Conservation (phyloP, 2,329 filamentous ascomycete genomes). For the Aspergillus niger region DNA sequence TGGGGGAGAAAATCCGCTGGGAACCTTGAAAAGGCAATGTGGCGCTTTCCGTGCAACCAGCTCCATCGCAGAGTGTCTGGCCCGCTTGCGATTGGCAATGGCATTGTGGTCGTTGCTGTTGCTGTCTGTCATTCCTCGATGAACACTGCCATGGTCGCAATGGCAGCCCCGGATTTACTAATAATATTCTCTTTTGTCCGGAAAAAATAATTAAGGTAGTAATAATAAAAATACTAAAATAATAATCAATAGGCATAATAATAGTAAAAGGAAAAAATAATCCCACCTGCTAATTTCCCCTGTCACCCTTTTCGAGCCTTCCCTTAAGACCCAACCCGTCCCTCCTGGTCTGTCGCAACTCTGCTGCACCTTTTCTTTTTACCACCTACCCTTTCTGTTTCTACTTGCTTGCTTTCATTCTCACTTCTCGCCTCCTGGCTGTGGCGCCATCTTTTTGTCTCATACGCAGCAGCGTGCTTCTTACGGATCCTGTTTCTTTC, state of each 20-base stretch:
- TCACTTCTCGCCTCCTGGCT: constrained; percentile 5
- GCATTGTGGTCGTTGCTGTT: constrained; percentile 2
- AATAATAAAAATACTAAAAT: constrained; percentile 5
- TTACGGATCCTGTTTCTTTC: background rate
- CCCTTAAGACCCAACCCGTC: constrained; percentile 15
- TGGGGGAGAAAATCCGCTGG: background rate
- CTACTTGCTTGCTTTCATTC: constrained; percentile 3
- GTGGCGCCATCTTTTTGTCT: constrained; percentile 2
- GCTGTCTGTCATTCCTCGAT: constrained; percentile 20
- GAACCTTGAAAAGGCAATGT: constrained; percentile 12
- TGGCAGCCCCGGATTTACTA: constrained; percentile 7
- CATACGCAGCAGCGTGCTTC: constrained; percentile 1
- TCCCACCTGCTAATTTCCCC: constrained; percentile 2
- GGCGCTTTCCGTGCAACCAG: constrained; percentile 15
- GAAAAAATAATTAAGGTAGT: constrained; percentile 5
- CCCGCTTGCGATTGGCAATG: constrained; percentile 18
- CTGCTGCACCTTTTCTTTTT: background rate
- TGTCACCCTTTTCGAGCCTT: background rate
- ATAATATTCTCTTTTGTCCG: constrained; percentile 2
- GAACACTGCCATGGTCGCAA: constrained; percentile 11
- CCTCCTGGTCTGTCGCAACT: constrained; percentile 15
- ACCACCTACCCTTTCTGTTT: constrained; percentile 8
- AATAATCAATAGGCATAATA: constrained; percentile 3
- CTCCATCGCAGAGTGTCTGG: constrained; percentile 5
- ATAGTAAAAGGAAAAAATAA: background rate